Percentiles rank a stretch among this genome's conserved stretches.
These are phyloP conservation scores for Rhododendron ferrugineum DNA, from an alignment of 148 eudicot genomes.

Conservation along the genomic window DNA sequence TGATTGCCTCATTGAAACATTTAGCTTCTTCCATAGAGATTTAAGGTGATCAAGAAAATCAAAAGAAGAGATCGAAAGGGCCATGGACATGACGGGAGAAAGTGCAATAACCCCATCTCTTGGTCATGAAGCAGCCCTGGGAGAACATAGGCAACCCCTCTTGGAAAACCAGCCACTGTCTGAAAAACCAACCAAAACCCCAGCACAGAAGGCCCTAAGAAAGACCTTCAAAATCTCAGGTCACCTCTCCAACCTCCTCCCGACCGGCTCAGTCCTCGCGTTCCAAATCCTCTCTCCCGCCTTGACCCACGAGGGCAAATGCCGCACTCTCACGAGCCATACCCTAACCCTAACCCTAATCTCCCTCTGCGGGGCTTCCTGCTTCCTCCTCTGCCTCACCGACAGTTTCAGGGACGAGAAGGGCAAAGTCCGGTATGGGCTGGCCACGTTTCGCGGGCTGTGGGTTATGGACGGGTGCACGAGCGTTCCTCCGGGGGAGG, in stretches of 20 bases:
- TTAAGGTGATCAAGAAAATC: neutral
- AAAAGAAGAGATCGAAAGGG: neutral
- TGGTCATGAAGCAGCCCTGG: constrained; percentile 6
- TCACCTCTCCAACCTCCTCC: constrained; percentile 58
- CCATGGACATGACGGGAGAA: constrained; percentile 14
- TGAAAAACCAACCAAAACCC: constrained; percentile 35
- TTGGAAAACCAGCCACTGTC: constrained; percentile 13
- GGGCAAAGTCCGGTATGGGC: constrained; percentile 70
- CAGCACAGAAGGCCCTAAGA: constrained; percentile 44
- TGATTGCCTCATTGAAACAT: neutral
- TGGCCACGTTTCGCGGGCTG: constrained; percentile 58
- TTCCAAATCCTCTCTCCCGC: constrained; percentile 63
- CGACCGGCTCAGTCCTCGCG: constrained; percentile 62
- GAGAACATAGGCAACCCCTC: constrained; percentile 37
- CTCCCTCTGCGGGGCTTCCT: constrained; percentile 33
- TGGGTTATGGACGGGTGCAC: constrained; percentile 55
- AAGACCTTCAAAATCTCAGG: constrained; percentile 53
- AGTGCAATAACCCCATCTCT: neutral
- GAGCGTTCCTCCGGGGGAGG: constrained; percentile 22
- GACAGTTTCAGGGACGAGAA: constrained; percentile 60
- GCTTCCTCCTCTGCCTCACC: constrained; percentile 51
- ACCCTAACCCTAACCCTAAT: constrained; percentile 30
- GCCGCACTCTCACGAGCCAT: constrained; percentile 28
- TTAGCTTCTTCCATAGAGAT: neutral
- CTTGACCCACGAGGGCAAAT: constrained; percentile 52